These are phyloP conservation scores for Coemansia umbellata DNA, from an alignment of 192 early-diverging fungal species.

Conservation along the genomic window DNA sequence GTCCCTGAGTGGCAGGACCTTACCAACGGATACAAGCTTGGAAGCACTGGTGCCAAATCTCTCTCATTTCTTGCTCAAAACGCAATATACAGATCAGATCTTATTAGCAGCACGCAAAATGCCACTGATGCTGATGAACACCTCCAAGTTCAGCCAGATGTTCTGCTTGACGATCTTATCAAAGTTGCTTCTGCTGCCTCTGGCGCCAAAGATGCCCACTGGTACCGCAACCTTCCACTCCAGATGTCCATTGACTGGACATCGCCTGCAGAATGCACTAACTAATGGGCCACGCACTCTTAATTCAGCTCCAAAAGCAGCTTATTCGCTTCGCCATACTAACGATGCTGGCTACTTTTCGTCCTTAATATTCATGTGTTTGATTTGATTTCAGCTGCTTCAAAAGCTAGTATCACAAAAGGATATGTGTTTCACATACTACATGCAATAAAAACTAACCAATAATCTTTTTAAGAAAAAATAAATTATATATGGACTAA, in stretches of 20 bases:
- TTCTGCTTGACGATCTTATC: slow-evolving; percentile 54
- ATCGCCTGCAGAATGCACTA: slow-evolving; percentile 32
- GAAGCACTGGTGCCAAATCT: slow-evolving; percentile 7
- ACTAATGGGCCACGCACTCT: slow-evolving; percentile 1
- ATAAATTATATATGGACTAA: not conserved
- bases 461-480: not conserved
- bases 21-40: slow-evolving; percentile 24
- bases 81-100: slow-evolving; percentile 57
- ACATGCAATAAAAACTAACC: no score
- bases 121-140: slow-evolving; percentile 64
- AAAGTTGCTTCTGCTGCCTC: slow-evolving; percentile 47
- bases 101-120: slow-evolving; percentile 66
- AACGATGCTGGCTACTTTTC: no score
- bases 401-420: no score
- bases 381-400: no score
- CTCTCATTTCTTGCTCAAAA: slow-evolving; percentile 57
- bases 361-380: no score
- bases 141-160: slow-evolving; percentile 61
- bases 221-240: slow-evolving; percentile 68
- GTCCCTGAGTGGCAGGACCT: slow-evolving; percentile 46
- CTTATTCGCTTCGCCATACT: no score
- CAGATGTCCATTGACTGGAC: slow-evolving; percentile 53
- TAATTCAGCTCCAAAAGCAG: slow-evolving; percentile 1
- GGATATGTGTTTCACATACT: no score
- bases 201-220: slow-evolving; percentile 53